These are phyloP conservation scores for Aschersonia sp. DNA, from an alignment of 2,329 filamentous ascomycete species.

Conservation along the genomic window DNA sequence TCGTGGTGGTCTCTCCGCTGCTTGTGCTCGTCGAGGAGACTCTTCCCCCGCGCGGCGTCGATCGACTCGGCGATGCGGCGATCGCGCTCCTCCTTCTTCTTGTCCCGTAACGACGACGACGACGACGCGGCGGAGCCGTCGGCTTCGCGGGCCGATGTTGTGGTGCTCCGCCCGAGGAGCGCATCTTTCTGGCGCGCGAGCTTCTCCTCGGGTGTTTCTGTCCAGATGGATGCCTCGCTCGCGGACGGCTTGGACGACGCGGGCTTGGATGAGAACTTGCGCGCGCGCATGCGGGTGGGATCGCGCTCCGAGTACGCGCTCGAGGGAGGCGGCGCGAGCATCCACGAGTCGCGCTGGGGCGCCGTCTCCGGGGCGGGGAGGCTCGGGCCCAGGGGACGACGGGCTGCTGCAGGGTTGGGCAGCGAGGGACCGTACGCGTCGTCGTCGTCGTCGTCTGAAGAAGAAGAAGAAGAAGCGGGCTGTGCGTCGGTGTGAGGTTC, in stretches of 20 bases:
- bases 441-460: constrained; percentile 20
- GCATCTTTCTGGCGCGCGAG: constrained; percentile 66
- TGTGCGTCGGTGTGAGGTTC: neutral
- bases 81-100: constrained; percentile 41
- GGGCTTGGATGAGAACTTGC: constrained; percentile 61
- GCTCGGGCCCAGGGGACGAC: constrained; percentile 28
- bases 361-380: constrained; percentile 23
- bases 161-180: constrained; percentile 53
- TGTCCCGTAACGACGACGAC: constrained; percentile 13
- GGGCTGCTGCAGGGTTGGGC: constrained; percentile 16
- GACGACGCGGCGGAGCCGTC: constrained; percentile 23
- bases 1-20: constrained; percentile 14
- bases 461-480: constrained; percentile 22
- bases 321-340: constrained; percentile 50
- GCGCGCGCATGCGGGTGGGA: constrained; percentile 67
- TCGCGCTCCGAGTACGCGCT: constrained; percentile 49
- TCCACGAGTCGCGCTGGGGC: constrained; percentile 69
- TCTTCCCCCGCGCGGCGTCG: constrained; percentile 39
- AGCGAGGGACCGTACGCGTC: constrained; percentile 47
- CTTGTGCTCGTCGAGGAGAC: constrained; percentile 45
- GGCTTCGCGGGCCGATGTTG: constrained; percentile 18
- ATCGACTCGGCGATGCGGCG: constrained; percentile 32
- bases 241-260: constrained; percentile 30
- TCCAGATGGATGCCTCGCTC: constrained; percentile 50
- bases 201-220: constrained; percentile 82